Base-by-base conservation (phyloP, 495 filamentous ascomycete species). In the Neurospora sp. region DNA sequence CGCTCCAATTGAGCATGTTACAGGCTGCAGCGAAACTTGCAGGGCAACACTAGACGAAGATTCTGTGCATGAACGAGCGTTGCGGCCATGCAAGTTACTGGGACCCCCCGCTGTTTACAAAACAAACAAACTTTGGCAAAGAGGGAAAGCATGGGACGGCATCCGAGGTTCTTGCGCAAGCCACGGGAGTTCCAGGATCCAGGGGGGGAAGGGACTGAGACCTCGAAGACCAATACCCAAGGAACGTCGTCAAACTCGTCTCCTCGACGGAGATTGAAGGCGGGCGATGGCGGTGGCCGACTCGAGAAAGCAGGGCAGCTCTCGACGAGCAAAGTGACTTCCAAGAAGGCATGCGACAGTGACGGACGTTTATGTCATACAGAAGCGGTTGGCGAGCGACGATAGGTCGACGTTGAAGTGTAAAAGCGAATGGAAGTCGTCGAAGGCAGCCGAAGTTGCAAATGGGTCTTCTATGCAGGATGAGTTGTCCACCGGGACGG, bases 401-500 rank as follows among this genome's bases (percentile, higher is more conserved):
- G 72, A 39, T 35, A 27, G 27, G 72, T 22, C n/a, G 38, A 9
- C 35, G 69, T 16, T 45, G 68, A 38, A 41, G 48, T 71, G 39
- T 40, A n/a, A 69, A 78, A 75, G 73, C 77, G 79, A 80, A 78
- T 80, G 77, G 74, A 79, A 79, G 77, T 76, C 77, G 81, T 81
- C 80, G 74, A 78, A 82, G 80, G 35, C 35, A 37, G 35, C 35
- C 4, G 35, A 37, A 37, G 35, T 37, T 37, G 35, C 35, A 37
- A 6, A 5, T 37, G 35, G 35, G 35, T 37, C 35, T 37, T 6
- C 35, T 71, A 78, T 85, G 83, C 83, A 83, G 81, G 82, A 81
- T 85, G 82, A 84, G 82, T 85, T 85, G 83, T 83, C 80, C 83
- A 81, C 77, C 77, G 53, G 48, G 5, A 61, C 48, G 48, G 48